Conservation (phyloP, 2,329 filamentous ascomycete genomes). For the Ophiocordyceps sinensis region DNA sequence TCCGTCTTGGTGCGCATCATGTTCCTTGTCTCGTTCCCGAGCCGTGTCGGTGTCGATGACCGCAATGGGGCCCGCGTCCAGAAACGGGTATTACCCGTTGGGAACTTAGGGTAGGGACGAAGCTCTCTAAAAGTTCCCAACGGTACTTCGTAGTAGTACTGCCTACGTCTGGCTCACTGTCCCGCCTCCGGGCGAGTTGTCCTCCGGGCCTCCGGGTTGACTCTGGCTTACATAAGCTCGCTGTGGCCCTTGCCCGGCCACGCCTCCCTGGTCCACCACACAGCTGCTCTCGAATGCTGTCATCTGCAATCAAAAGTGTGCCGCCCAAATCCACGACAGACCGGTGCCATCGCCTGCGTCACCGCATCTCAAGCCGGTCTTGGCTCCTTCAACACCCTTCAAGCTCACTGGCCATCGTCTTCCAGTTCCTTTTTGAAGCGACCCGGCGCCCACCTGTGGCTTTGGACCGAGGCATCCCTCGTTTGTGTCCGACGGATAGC, state of each 20-base stretch:
- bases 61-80: too few relatives aligned
- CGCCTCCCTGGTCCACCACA: conserved; percentile 17
- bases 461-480: not conserved
- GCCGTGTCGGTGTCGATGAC: too few relatives aligned
- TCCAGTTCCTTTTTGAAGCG: not conserved
- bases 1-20: too few relatives aligned
- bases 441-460: not conserved
- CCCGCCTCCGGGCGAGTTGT: not conserved
- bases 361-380: not conserved
- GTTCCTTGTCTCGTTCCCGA: too few relatives aligned
- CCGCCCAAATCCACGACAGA: not conserved
- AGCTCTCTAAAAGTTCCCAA: too few relatives aligned
- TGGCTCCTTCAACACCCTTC: not conserved
- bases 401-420: not conserved
- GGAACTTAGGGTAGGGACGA: too few relatives aligned
- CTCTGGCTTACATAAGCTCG: conserved; percentile 11
- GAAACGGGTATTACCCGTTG: too few relatives aligned
- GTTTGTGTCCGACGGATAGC: not conserved
- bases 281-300: conserved; percentile 13
- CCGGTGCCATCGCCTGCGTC: not conserved
- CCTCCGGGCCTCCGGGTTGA: not conserved
- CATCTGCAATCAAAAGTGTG: conserved; percentile 12
- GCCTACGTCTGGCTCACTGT: not conserved
- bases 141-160: too few relatives aligned
- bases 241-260: conserved; percentile 10